Percentiles rank a stretch among this genome's conserved stretches.
Conservation (phyloP, 257 asterid species). For the Asclepias syriaca region DNA sequence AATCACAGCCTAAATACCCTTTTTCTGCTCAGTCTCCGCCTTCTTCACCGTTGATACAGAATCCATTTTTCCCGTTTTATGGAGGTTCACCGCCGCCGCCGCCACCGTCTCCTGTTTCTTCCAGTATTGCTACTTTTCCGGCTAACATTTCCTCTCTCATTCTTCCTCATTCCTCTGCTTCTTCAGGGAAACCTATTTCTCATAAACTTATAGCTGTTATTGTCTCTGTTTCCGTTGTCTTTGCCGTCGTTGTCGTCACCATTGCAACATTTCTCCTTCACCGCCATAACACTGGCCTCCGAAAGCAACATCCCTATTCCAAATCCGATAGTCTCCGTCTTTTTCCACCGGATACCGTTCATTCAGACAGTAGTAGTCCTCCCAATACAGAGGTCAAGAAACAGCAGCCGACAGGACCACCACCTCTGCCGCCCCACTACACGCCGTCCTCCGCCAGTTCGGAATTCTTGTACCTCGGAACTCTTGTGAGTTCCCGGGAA, state of each 20-base stretch:
- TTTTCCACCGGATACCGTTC: conserved; percentile 51
- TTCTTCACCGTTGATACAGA: conserved; percentile 18
- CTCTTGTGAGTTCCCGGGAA: conserved; percentile 55
- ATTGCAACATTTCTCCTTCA: conserved; percentile 42
- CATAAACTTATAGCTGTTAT: conserved; percentile 53
- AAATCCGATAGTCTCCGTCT: conserved; percentile 59
- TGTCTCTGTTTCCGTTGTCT: conserved; percentile 39
- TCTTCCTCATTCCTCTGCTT: conserved; percentile 50
- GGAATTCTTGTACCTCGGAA: conserved; percentile 76
- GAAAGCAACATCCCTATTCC: conserved; percentile 19
- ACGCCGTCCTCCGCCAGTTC: conserved; percentile 54
- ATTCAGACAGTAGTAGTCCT: conserved; percentile 40
- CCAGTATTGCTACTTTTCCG: conserved; percentile 51
- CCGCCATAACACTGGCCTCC: conserved; percentile 31
- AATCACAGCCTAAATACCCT: conserved; percentile 59
- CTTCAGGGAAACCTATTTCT: conserved; percentile 41
- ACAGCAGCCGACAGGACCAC: conserved; percentile 37
- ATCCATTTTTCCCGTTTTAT: conserved; percentile 57
- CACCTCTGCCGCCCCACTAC: conserved; percentile 41
- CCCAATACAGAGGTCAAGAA: conserved; percentile 23
- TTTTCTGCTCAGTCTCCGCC: conserved; percentile 48
- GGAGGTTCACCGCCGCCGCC: conserved; percentile 67
- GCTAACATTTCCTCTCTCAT: conserved; percentile 88
- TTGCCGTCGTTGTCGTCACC: conserved; percentile 21
- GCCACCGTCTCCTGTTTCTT: conserved; percentile 31